Conservation (phyloP, 768 basidiomycete species). For the Trichaptum fuscoviolaceum region DNA sequence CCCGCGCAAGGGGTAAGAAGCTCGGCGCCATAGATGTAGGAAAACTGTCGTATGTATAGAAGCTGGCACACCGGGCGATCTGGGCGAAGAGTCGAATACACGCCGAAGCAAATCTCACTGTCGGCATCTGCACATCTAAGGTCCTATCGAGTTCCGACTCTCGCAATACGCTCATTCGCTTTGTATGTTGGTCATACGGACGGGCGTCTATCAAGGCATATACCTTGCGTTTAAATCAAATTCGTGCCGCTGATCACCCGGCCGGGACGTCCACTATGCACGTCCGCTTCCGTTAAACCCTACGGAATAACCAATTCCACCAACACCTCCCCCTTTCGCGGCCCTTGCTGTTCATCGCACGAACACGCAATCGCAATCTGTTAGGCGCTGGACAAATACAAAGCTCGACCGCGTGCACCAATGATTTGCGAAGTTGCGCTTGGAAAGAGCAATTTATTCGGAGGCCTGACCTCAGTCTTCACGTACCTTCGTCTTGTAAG, state of each 20-base stretch:
- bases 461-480: too few relatives aligned
- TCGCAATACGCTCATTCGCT: background rate
- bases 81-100: background rate
- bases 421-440: too few relatives aligned
- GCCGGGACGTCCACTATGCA: background rate
- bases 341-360: background rate
- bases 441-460: too few relatives aligned
- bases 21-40: background rate
- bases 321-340: background rate
- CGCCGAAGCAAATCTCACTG: too few relatives aligned
- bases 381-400: too few relatives aligned
- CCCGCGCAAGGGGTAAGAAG: background rate
- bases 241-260: background rate
- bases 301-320: background rate
- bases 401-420: too few relatives aligned
- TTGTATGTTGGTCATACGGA: background rate
- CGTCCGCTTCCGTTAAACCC: slow-evolving; percentile 1
- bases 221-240: background rate
- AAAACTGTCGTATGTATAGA: background rate
- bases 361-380: background rate
- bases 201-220: background rate
- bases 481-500: too few relatives aligned
- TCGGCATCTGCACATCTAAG: background rate
- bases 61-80: background rate
- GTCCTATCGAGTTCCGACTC: background rate